Evolutionary conservation across 805 yeast species (phyloP).

Genomic region (Zygosaccharomyces bisporus): DNA sequence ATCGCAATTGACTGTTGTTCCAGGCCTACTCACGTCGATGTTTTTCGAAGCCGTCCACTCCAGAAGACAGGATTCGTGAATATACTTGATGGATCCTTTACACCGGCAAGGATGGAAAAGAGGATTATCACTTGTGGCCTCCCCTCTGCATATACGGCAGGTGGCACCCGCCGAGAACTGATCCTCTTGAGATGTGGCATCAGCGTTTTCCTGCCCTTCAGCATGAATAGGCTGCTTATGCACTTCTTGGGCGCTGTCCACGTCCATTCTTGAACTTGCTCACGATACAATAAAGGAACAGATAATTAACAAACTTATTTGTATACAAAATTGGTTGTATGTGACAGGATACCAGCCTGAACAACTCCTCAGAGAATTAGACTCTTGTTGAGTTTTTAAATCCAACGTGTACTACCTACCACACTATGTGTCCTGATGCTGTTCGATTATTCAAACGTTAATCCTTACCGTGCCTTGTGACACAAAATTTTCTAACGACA

Average conservation of each 20-base stretch:
- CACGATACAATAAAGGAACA: neutral
- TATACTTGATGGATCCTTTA: constrained; percentile 86
- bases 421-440: neutral
- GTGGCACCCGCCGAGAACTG: constrained; percentile 31
- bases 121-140: constrained; percentile 73
- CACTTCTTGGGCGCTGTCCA: constrained; percentile 4
- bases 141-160: constrained; percentile 94
- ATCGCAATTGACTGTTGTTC: constrained; percentile 69
- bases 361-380: neutral
- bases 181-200: neutral
- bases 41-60: constrained; percentile 67
- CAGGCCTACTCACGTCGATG: constrained; percentile 32
- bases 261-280: constrained; percentile 2
- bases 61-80: constrained; percentile 86
- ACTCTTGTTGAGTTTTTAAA: too few species aligned
- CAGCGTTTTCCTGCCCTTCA: neutral
- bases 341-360: neutral
- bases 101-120: constrained; percentile 90
- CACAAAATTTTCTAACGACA: constrained; percentile 6
- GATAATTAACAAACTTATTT: neutral
- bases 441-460: constrained; percentile 1
- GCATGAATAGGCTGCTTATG: neutral
- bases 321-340: neutral
- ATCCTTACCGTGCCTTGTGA: constrained; percentile 2
- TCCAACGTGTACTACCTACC: too few species aligned